Evolutionary conservation across 768 basidiomycete species (phyloP), one percentile per base, ranked within the genome.

Genomic region (Lentinus tigrinus): DNA sequence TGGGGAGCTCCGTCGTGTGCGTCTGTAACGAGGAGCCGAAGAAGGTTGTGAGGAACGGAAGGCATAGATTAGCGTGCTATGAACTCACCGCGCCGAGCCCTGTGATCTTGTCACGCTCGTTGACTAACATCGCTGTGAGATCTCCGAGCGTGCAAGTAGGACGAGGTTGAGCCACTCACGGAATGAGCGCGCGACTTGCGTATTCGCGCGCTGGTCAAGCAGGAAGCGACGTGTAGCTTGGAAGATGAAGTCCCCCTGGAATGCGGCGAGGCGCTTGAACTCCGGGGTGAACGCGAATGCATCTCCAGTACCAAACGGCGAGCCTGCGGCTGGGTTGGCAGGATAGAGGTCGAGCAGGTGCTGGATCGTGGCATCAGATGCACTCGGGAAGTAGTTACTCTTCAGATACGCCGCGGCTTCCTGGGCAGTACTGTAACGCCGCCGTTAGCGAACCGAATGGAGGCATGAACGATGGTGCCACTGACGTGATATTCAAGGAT

Each of bases 191-290:
- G 72, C 72, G 5, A 72, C 73, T 63, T 75, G 76, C 46, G 72
- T 77, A 0, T 68, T 70, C 0, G 78, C 71, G 3, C 66, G 67
- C 23, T 71, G 59, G 19, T 77, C 62, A 26, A 84, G 64, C 57
- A 85, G 71, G 67, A 78, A 77, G 1, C 81, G 67, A 11, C 81
- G 67, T 43, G 82, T 76, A 0, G 72, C 78, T 52, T 83, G 78
- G 69, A 85, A 81, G 1, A 77, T 69, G 34, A 69, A 67, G 60
- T 85, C 84, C 0, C 82, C 83, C 50, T 73, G 71, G 61, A 84
- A 70, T 0, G 82, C 76, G 6, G 83, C 74, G 11, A 83, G 60
- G 1, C 81, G 72, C 58, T 85, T 84, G 67, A 72, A 83, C 52
- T 84, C 76, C 0, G 80, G 76, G 80, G 52, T 75, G 73, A 83